Evolutionary conservation across 1,139 yeast genomes (phyloP), one percentile per base, ranked within the genome.

Genomic region (Ogataea hybrid): DNA sequence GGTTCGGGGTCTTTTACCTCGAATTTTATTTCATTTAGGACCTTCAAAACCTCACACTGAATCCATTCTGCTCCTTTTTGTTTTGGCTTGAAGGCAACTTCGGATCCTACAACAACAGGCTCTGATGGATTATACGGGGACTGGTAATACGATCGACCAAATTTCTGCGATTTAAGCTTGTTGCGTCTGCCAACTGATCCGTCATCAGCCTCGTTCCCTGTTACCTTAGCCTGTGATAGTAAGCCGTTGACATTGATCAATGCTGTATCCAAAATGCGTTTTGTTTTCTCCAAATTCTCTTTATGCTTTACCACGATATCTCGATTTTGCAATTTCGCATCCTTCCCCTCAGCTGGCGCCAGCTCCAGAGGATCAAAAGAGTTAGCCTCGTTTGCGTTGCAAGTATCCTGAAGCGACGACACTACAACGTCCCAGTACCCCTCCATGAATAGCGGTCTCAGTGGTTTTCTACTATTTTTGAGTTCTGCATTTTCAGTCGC

Each of bases 1-100:
- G 98, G 98, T 60, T 94, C 98, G 0, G 97, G 97, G 62, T 94
- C 99, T 52, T 88, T 78, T 10, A 94, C 90, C 63, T 92, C 97
- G 57, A 80, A 84, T 47, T 65, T 61, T 6, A 51, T 44, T 52
- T 90, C 97, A 1, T 81, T 80, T 18, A 82, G 67, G 3, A 92
- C 80, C 54, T 78, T 79, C 37, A 84, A 77, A 18, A 92, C 95
- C 55, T 85, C 90, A 67, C 98, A 94, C 61, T 89, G 96, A 53
- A 94, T 89, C 99, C 99, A 94, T 58, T 92, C 98, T 39, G 77
- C 81, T 25, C 86, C 94, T 29, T 84, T 73, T 52, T 77, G 77
- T 47, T 75, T 75, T 15, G 90, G 75, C 58, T 84, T 81, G 65
- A 84, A 92, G 0, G 97, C 98, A 1, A 92, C 97, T 52, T 87